Evolutionary conservation across 2,329 filamentous ascomycete species (phyloP).

Genomic region (Aspergillus unguis): DNA sequence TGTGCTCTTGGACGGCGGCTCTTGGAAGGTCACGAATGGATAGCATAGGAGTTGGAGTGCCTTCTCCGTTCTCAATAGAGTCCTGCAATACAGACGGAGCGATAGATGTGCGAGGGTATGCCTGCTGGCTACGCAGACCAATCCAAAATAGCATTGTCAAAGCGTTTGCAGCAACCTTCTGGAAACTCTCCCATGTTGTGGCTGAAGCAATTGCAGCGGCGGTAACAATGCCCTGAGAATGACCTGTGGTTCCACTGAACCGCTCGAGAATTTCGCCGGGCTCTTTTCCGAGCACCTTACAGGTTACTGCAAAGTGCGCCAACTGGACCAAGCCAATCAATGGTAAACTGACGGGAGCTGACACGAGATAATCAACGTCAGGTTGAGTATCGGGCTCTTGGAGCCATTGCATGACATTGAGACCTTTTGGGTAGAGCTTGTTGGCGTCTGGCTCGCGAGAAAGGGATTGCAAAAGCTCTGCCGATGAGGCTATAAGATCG

Average conservation of each 20-base stretch:
- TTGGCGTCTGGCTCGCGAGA: slow-evolving; percentile 79
- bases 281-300: slow-evolving; percentile 82
- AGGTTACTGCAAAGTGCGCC: slow-evolving; percentile 91
- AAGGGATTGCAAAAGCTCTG: slow-evolving; percentile 81
- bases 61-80: slow-evolving; percentile 90
- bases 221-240: slow-evolving; percentile 94
- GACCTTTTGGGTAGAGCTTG: slow-evolving; percentile 95
- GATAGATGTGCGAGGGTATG: slow-evolving; percentile 90
- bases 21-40: slow-evolving; percentile 91
- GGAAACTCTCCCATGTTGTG: slow-evolving; percentile 89
- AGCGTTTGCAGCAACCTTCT: slow-evolving; percentile 72
- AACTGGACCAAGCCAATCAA: slow-evolving; percentile 95
- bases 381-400: slow-evolving; percentile 85
- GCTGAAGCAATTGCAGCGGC: slow-evolving; percentile 88
- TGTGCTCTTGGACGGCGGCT: slow-evolving; percentile 89
- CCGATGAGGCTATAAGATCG: slow-evolving; percentile 75
- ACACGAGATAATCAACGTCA: slow-evolving; percentile 90
- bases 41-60: slow-evolving; percentile 93
- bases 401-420: slow-evolving; percentile 92
- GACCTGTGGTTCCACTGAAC: slow-evolving; percentile 84
- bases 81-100: slow-evolving; percentile 88
- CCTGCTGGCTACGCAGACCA: slow-evolving; percentile 92
- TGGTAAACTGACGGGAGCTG: slow-evolving; percentile 91
- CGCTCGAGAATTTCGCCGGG: slow-evolving; percentile 83
- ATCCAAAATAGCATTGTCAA: slow-evolving; percentile 98